Base-by-base conservation (phyloP, 345 rosid species). In the Kandelia obovata region DNA sequence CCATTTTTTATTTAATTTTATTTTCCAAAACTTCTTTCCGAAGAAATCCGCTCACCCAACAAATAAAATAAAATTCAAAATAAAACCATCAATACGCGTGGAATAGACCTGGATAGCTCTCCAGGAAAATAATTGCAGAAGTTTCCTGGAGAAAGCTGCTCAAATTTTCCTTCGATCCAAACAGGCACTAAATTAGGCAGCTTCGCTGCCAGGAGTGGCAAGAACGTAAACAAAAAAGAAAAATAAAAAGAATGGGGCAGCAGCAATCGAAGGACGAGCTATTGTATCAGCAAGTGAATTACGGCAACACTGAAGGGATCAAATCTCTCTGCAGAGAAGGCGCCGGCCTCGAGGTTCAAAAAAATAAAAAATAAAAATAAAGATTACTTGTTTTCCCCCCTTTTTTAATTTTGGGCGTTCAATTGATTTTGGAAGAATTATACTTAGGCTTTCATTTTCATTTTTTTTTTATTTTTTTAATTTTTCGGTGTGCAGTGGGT, bases 201-300 rank as follows among this genome's bases (percentile, higher is more conserved):
- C 0, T 25, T 8, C 30, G 28, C 59, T 25, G 26, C 26, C 26
- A 4, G 16, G 30, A 23, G n/a, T 53, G 30, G 6, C 16, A 53
- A n/a, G 47, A 17, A 7, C 46, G 46, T 39, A 8, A 43, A 13
- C 17, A 43, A 5, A 43, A 9, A 56, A 5, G 28, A 11, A 56
- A 21, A 26, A 25, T 55, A 53, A n/a, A 11, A 58, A 17, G 15
- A 7, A 95, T 95, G 99, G 99, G 99, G 69, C 99, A 86, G 73
- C 91, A 85, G 56, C 98, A 87, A 85, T 92, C 98, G 51, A 95
- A 92, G 82, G 99, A 79, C 32, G 98, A 92, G 77, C 78, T 92
- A 82, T 80, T 95, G 71, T 87, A 72, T 67, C 88, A 95, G 79
- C 94, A 90, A 82, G 98, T 89, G 72, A 86, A 69, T 73, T 81